Evolutionary conservation across 2,329 filamentous ascomycete genomes (phyloP).

Genomic region (Cordyceps pruinosa): DNA sequence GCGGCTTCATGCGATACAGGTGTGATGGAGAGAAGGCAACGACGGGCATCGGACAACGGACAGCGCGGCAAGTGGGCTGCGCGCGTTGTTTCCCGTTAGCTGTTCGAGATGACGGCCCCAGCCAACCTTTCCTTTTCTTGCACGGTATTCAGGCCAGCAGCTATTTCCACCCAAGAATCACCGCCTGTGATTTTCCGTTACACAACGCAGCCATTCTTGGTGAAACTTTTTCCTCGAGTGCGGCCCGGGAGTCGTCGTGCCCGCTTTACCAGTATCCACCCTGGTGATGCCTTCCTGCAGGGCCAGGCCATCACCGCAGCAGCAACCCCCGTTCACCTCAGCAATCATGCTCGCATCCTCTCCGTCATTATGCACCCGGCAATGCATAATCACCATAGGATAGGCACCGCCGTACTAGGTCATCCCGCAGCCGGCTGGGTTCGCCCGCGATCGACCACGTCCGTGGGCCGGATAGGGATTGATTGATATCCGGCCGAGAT

Average conservation of each 20-base stretch:
- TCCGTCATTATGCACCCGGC: not conserved
- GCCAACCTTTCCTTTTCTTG: not conserved
- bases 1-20: not conserved
- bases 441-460: not conserved
- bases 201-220: not conserved
- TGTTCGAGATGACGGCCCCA: not conserved
- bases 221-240: not conserved
- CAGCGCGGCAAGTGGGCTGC: not conserved
- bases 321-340: not conserved
- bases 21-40: not conserved
- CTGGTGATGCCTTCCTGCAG: not conserved
- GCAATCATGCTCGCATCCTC: not conserved
- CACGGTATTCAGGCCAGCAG: not conserved
- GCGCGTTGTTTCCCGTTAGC: not conserved
- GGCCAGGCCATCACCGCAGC: not conserved
- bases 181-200: not conserved
- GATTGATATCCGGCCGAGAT: not conserved
- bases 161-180: not conserved
- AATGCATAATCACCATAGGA: not conserved
- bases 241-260: not conserved
- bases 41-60: too few relatives aligned
- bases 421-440: not conserved
- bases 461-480: not conserved
- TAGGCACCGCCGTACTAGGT: not conserved
- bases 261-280: not conserved